Conservation (phyloP, 495 filamentous ascomycete genomes). For the Aspergillus wentii region DNA sequence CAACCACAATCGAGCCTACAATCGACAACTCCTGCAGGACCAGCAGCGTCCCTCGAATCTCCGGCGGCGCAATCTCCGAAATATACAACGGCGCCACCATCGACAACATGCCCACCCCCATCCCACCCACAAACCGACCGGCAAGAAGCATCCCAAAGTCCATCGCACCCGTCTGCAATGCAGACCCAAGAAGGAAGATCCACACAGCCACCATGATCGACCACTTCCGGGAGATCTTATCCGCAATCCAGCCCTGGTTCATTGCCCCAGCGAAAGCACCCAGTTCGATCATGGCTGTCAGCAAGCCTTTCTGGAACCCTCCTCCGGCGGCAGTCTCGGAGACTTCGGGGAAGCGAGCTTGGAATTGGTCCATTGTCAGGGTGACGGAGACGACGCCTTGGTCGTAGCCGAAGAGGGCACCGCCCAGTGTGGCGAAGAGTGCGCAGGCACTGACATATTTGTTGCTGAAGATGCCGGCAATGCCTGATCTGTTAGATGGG, state of each 20-base stretch:
- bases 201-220: conserved; percentile 63
- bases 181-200: conserved; percentile 66
- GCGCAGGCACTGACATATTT: too few relatives aligned
- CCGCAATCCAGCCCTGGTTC: conserved; percentile 69
- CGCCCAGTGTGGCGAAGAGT: conserved; percentile 76
- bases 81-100: too few relatives aligned
- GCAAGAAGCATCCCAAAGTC: conserved; percentile 36
- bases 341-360: conserved; percentile 40
- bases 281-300: conserved; percentile 74
- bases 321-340: conserved; percentile 51
- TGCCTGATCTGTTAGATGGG: too few relatives aligned
- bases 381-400: conserved; percentile 74
- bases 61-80: conserved; percentile 32
- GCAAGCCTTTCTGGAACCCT: conserved; percentile 65
- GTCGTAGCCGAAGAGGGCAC: conserved; percentile 59
- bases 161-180: conserved; percentile 35
- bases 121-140: conserved; percentile 45
- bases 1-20: conserved; percentile 69
- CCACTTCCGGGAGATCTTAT: conserved; percentile 72
- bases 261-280: conserved; percentile 78
- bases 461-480: too few relatives aligned
- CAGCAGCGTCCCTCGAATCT: conserved; percentile 60
- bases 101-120: conserved; percentile 69
- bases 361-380: conserved; percentile 26
- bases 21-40: conserved; percentile 71